Evolutionary conservation across 148 eudicot species (phyloP).

Genomic region (Cornus florida): DNA sequence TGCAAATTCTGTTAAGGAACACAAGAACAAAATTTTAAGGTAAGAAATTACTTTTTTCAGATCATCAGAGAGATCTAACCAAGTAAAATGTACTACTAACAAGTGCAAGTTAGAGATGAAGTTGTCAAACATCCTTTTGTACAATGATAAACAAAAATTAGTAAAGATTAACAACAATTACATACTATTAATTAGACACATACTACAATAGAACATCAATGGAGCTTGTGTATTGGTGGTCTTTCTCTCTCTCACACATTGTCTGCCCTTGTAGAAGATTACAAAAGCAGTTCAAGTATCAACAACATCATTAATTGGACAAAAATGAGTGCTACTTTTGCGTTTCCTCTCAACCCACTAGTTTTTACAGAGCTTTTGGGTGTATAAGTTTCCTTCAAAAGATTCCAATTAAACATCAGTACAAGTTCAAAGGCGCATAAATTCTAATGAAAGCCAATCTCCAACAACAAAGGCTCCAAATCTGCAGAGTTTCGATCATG

Average conservation of each 20-base stretch:
- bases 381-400: not conserved
- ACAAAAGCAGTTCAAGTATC: not conserved
- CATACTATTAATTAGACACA: not conserved
- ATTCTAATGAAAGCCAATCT: not conserved
- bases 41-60: not conserved
- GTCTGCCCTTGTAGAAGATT: no score
- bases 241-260: no score
- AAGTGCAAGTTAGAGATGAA: not conserved
- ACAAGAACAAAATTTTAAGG: not conserved
- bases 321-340: not conserved
- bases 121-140: not conserved
- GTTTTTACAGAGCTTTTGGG: not conserved
- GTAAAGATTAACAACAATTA: not conserved
- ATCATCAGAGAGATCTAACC: not conserved
- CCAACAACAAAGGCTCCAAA: not conserved
- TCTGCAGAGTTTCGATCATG: no score
- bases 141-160: not conserved
- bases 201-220: not conserved
- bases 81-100: not conserved
- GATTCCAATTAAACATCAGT: not conserved
- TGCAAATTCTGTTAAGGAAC: not conserved
- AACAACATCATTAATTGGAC: not conserved
- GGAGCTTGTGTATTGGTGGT: not conserved
- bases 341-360: not conserved
- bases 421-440: not conserved